Evolutionary conservation across 2,329 filamentous ascomycete species (phyloP), one percentile per base, ranked within the genome.

Genomic region (Chaetomium olivaceum): DNA sequence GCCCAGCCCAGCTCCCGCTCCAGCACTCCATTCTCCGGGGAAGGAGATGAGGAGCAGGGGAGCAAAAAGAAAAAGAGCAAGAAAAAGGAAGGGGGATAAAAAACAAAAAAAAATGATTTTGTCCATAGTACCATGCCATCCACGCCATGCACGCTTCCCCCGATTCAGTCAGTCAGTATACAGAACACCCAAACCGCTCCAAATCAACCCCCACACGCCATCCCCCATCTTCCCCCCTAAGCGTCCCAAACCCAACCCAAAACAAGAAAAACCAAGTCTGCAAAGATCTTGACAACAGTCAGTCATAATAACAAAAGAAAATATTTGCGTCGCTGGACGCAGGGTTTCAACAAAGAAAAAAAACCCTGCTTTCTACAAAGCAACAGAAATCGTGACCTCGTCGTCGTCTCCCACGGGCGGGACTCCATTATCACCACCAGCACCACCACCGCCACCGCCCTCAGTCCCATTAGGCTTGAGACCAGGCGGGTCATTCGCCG

Each of bases 401-500:
- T 52, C 46, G 9, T 62, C 57, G 6, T 27, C 33, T 36, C 33
- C 33, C 33, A 1, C 8, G 33, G 33, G 9, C 9, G 33, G 33
- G 2, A 12, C 33, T 1, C 33, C 7, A 36, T 36, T 11, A 36
- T 25, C 11, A 19, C 19, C 31, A 54, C 29, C 16, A 19, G 33
- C 52, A 6, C 39, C 43, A 4, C 14, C 29, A 56, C 29, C 31
- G 1, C 12, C 62, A 6, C 27, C 61, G 6, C 51, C 70, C 33
- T 76, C 75, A 16, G 79, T 80, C 46, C 74, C 71, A 67, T 80
- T 82, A 9, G 79, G 79, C 61, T 69, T 70, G 29, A 80, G 62
- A 6, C 48, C 55, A 0, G 70, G 70, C 31, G 71, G 85, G 64
- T 87, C 81, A 67, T 84, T 85, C n/a, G 84, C 84, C 19, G 85